These are phyloP conservation scores for Gossypium schwendimanii DNA, from an alignment of 441 rosid species.

Conservation along the genomic window DNA sequence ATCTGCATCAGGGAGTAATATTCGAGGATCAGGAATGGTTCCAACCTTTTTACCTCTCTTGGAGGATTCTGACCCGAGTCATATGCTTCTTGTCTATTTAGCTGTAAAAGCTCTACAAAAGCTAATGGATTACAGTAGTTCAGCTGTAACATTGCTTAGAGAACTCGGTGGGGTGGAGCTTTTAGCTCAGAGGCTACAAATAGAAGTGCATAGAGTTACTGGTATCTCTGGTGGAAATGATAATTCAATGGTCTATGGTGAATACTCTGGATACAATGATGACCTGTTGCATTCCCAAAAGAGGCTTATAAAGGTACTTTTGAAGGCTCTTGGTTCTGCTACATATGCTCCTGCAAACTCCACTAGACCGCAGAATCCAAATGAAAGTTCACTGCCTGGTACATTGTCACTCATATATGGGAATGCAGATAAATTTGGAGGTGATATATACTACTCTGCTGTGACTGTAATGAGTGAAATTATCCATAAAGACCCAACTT, in stretches of 20 bases:
- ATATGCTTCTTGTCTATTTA: conserved; percentile 83
- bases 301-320: conserved; percentile 86
- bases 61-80: conserved; percentile 80
- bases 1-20: conserved; percentile 79
- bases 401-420: conserved; percentile 70
- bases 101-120: conserved; percentile 89
- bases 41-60: conserved; percentile 89
- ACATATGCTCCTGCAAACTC: conserved; percentile 74
- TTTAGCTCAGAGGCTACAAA: conserved; percentile 80
- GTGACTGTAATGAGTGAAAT: conserved; percentile 98
- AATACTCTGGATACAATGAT: conserved; percentile 47
- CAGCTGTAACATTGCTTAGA: conserved; percentile 83
- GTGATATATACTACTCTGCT: conserved; percentile 89
- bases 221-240: conserved; percentile 47
- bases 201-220: conserved; percentile 76
- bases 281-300: conserved; percentile 65
- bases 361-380: conserved; percentile 60
- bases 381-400: conserved; percentile 73
- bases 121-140: conserved; percentile 56
- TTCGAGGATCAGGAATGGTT: conserved; percentile 96
- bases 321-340: conserved; percentile 97
- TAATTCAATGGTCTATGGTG: conserved; percentile 56
- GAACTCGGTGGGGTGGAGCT: conserved; percentile 94
- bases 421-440: conserved; percentile 82
- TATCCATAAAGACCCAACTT: conserved; percentile 96